Evolutionary conservation across 768 basidiomycete genomes (phyloP).

Genomic region (Lactifluus rugatus): DNA sequence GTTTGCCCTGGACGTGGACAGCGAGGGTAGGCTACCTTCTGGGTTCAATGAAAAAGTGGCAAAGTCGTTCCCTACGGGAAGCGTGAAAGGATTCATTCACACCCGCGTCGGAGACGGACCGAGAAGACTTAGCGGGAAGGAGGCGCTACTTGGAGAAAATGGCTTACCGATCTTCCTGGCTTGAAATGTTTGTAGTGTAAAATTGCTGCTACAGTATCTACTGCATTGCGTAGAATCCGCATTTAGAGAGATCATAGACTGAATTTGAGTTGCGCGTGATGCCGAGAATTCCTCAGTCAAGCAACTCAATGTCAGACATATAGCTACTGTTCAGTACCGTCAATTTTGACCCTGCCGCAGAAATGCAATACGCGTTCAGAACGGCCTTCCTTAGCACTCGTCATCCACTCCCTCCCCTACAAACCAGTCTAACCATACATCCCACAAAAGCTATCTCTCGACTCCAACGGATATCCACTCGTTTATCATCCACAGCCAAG

Average conservation of each 20-base stretch:
- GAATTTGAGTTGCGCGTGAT: not conserved
- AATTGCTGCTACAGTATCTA: not conserved
- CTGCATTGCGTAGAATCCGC: conserved; percentile 4
- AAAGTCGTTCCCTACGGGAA: conserved; percentile 59
- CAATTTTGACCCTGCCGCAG: not conserved
- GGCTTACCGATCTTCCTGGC: conserved; percentile 58
- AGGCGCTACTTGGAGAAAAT: conserved; percentile 53
- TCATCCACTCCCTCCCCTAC: not conserved
- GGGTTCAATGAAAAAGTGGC: conserved; percentile 78
- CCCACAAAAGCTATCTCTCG: not conserved
- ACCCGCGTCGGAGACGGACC: conserved; percentile 92
- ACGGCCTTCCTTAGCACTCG: not conserved
- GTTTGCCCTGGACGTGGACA: conserved; percentile 40
- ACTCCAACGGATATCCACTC: not conserved
- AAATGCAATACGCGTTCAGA: conserved; percentile 3
- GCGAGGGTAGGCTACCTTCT: conserved; percentile 43
- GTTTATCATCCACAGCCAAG: not conserved
- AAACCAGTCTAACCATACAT: not conserved
- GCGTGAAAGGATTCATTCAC: conserved; percentile 86
- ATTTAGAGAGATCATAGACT: not conserved
- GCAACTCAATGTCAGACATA: too few relatives aligned
- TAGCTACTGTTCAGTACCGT: too few relatives aligned
- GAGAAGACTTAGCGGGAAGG: conserved; percentile 49
- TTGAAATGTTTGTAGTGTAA: conserved; percentile 16
- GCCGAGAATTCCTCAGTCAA: too few relatives aligned